A percentile compares a stretch with the other conserved stretches of the same genome.
These are phyloP conservation scores for Cynara cardunculus DNA, from an alignment of 129 eudicot species.

Conservation along the genomic window DNA sequence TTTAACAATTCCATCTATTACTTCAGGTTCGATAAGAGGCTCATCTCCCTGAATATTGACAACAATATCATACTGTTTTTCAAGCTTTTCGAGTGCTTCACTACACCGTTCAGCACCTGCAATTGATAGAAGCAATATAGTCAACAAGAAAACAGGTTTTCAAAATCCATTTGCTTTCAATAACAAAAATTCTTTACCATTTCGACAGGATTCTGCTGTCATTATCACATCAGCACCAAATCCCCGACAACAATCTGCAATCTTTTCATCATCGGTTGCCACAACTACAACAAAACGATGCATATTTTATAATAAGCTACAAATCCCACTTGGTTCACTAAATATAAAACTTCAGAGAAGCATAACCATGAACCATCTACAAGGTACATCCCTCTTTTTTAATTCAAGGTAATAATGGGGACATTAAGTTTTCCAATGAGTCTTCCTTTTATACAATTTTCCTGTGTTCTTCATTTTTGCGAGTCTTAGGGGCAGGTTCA, in stretches of 20 bases:
- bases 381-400: no score
- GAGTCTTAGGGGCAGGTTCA: no score
- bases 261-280: conserved; percentile 92
- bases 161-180: neutral
- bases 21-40: conserved; percentile 96
- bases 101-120: conserved; percentile 90
- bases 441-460: no score
- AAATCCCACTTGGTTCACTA: neutral
- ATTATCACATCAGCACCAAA: conserved; percentile 97
- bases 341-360: neutral
- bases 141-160: no score
- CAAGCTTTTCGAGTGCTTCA: conserved; percentile 87
- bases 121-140: neutral
- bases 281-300: conserved; percentile 51
- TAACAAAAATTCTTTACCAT: conserved; percentile 42
- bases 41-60: conserved; percentile 99
- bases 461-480: no score
- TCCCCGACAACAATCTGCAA: conserved; percentile 87
- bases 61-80: conserved; percentile 74
- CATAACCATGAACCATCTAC: no score
- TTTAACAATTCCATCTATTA: conserved; percentile 91
- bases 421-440: no score
- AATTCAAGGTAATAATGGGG: no score
- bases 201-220: conserved; percentile 89
- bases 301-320: conserved; percentile 16